Base-by-base conservation (phyloP, 164 flowering plant genomes). In the Vitis labrusca region DNA sequence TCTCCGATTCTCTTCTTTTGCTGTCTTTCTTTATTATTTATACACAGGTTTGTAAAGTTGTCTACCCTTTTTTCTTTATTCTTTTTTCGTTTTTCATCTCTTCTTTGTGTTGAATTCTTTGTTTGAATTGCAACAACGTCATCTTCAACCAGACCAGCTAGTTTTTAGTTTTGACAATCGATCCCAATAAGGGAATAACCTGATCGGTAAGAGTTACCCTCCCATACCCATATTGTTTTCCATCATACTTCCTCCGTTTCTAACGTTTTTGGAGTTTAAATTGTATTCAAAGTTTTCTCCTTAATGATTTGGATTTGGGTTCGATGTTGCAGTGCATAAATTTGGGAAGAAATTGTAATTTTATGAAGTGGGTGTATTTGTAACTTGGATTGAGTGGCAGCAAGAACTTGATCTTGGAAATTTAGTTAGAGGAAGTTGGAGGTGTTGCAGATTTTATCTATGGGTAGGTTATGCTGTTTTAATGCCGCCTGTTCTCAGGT, bases 391-490 rank as follows among this genome's bases (percentile, higher is more conserved):
- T 44, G 14, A 14, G 49, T 17, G 63, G 16, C 23, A 49, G 13
- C 61, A 66, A 50, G 67, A 1, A 44, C 16, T 54, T n/a, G 62
- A 64, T 63, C 66, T 37, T 62, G 71, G 51, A 61, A 60, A 65
- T 56, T 52, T 58, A 70, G 64, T 55, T 49, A 37, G 67, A 16
- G 48, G 44, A 37, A 12, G 49, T 32, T 61, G 57, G 59, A 68
- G 64, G 70, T 44, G 8, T 50, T 52, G 48, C 50, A 1, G 50
- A 50, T 56, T 59, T 19, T 23, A 17, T 4, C 65, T 53, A 78
- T 74, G 81, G 81, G 71, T 71, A 32, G 66, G 65, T 16, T 75
- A 8, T 78, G 81, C 63, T 78, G 78, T 56, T 78, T 74, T 49
- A 58, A 53, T 27, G 17, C 54, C 54, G 54, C 73, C 12, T 53